Base-by-base conservation (phyloP, 83 land plant genomes). In the Thuja plicata region DNA sequence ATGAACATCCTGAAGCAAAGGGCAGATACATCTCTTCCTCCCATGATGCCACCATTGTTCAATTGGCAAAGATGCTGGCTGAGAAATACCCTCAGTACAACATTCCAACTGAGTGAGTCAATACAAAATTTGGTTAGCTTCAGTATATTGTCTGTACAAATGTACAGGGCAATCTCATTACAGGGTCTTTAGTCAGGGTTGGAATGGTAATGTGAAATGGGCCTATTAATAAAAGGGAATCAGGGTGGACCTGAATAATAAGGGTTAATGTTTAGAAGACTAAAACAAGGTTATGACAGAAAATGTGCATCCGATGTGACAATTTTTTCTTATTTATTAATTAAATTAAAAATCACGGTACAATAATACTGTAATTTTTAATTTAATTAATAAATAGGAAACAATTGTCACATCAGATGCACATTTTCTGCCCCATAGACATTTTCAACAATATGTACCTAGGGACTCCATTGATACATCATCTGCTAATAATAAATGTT, bases 31-130 rank as follows among this genome's bases (percentile, higher is more conserved):
- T 87, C 38, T 71, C 40, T 32, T 87, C 88, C 19, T 87, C 88
- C 8, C 82, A 87, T 76, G 88, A 87, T 17, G 54, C 48, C 83
- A 87, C 88, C 82, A 87, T 87, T 71, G 52, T 71, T 27, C 48
- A 74, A 45, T 1, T 86, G 41, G 87, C 50, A 52, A 74, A 70
- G 62, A 71, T 90, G 90, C 6, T 90, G 8, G 89, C 79, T 21
- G 12, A 55, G 73, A 38, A 88, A 43, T 90, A 87, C 87, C 87
- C 87, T 27, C 87, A 90, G 73, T 90, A 88, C 60, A 76, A 90
- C 32, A 55, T 90, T 66, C 91, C 91, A 37, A 90, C 71, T n/a
- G 30, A 66, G 91, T 90, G 48, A 88, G 90, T 84, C n/a, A 27
- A 45, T 80, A 5, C 83, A 80, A 80, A 37, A 37, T 19, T 41